A percentile compares a stretch with the other conserved stretches of the same genome.
Conservation (phyloP, 2,329 filamentous ascomycete genomes). For the Xylaria multiplex region DNA sequence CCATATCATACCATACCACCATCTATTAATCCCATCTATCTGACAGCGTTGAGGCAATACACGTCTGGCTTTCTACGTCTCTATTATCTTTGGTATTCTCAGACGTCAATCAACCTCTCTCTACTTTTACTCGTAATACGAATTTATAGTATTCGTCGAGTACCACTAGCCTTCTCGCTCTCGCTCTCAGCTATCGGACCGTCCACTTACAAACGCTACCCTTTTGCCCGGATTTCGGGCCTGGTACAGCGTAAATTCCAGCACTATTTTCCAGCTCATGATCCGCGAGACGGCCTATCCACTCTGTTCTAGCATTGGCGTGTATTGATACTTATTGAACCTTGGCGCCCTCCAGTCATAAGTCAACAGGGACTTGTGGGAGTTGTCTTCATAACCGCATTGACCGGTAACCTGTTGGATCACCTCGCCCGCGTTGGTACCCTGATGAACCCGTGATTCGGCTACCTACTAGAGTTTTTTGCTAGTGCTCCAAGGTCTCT, state of each 20-base stretch:
- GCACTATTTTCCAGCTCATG: conserved; percentile 9
- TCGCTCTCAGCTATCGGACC: conserved; percentile 1
- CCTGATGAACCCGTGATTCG: conserved; percentile 2
- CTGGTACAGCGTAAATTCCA: conserved; percentile 6
- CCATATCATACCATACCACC: conserved; percentile 13
- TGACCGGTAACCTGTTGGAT: conserved; percentile 5
- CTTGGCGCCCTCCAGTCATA: conserved; percentile 5
- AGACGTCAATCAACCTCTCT: conserved; percentile 4
- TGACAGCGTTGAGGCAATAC: conserved; percentile 23
- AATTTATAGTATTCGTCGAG: conserved; percentile 26
- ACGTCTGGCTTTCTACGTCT: conserved; percentile 9
- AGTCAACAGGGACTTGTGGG: conserved; percentile 3
- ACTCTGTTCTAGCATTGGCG: conserved; percentile 7
- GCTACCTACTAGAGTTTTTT: conserved; percentile 6
- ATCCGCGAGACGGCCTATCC: conserved; percentile 16
- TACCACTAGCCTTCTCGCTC: background rate
- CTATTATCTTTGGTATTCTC: conserved; percentile 15
- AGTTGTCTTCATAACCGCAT: conserved; percentile 3
- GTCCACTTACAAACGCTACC: conserved; percentile 24
- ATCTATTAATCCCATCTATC: conserved; percentile 22
- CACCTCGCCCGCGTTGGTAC: background rate
- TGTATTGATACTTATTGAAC: conserved; percentile 12
- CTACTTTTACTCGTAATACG: conserved; percentile 27
- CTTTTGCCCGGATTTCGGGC: conserved; percentile 12
- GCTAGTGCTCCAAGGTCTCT: conserved; percentile 1